These are phyloP conservation scores for Xylaria sp. DNA, from an alignment of 2,329 filamentous ascomycete species.

Conservation along the genomic window DNA sequence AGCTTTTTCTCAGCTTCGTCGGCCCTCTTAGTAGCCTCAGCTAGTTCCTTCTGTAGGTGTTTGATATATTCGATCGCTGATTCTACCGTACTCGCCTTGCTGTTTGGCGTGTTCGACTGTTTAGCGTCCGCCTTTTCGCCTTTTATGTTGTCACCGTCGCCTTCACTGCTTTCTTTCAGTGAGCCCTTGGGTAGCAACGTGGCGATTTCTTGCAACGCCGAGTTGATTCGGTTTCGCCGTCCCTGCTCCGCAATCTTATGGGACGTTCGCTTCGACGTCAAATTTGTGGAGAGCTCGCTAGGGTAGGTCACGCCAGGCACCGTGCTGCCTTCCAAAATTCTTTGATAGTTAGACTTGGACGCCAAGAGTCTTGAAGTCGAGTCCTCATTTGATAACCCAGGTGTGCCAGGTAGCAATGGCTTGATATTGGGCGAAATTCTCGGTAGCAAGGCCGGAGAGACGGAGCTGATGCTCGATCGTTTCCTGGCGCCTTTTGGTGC, in stretches of 20 bases:
- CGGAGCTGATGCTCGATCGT: slow-evolving; percentile 75
- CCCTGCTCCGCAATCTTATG: slow-evolving; percentile 99
- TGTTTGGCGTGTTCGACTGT: slow-evolving; percentile 71
- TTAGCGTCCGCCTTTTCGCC: slow-evolving; percentile 57
- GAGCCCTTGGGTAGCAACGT: slow-evolving; percentile 76
- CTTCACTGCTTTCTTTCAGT: slow-evolving; percentile 57
- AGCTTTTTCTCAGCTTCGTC: slow-evolving; percentile 73
- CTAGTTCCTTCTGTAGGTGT: slow-evolving; percentile 78
- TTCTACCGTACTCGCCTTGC: slow-evolving; percentile 98
- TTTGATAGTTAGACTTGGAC: slow-evolving; percentile 97
- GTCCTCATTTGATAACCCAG: slow-evolving; percentile 66
- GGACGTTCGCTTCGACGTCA: slow-evolving; percentile 95
- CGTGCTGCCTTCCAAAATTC: slow-evolving; percentile 92
- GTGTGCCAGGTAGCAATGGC: slow-evolving; percentile 77
- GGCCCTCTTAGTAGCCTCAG: slow-evolving; percentile 71
- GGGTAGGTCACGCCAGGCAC: slow-evolving; percentile 92
- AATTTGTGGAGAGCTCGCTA: slow-evolving; percentile 87
- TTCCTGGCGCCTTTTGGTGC: slow-evolving; percentile 73
- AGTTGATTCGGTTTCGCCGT: slow-evolving; percentile 93
- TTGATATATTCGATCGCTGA: slow-evolving; percentile 96
- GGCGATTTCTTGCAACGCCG: slow-evolving; percentile 90
- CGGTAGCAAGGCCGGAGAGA: slow-evolving; percentile 86
- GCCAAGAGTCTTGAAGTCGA: slow-evolving; percentile 80
- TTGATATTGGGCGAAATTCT: slow-evolving; percentile 96
- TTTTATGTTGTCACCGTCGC: slow-evolving; percentile 58